These are phyloP conservation scores for Vachellia pachyceras DNA, from an alignment of 306 rosid genomes.

Conservation along the genomic window DNA sequence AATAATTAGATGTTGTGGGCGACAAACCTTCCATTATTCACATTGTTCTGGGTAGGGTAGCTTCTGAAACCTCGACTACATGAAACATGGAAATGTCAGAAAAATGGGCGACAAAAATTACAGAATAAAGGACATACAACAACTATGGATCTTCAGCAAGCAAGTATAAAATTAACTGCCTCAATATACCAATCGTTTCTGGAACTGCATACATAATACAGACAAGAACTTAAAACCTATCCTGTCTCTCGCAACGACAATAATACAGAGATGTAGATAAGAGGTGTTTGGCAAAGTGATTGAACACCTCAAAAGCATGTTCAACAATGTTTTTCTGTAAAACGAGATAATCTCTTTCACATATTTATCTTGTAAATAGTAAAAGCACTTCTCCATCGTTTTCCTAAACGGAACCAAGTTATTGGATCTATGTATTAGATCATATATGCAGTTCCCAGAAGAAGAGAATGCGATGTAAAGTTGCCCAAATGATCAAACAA, in stretches of 20 bases:
- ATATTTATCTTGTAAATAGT: too few relatives aligned
- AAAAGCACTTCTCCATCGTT: too few relatives aligned
- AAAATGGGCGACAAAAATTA: conserved; percentile 5
- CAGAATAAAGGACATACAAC: conserved; percentile 23
- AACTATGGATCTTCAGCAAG: conserved; percentile 22
- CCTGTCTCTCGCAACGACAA: neutral
- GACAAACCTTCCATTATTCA: conserved; percentile 7
- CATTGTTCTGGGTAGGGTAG: conserved; percentile 34
- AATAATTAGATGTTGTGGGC: too few relatives aligned
- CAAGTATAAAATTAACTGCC: conserved; percentile 19
- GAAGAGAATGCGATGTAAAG: conserved; percentile 59
- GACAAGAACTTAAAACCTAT: conserved; percentile 17
- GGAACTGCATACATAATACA: conserved; percentile 26
- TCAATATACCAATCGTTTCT: conserved; percentile 2
- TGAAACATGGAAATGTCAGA: conserved; percentile 2
- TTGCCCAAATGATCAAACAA: conserved; percentile 73
- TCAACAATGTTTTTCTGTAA: too few relatives aligned
- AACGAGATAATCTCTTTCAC: too few relatives aligned
- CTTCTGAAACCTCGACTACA: conserved; percentile 8
- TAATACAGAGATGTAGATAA: conserved; percentile 26
- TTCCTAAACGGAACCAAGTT: too few relatives aligned
- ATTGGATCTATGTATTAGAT: conserved; percentile 16
- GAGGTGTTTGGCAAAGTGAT: too few relatives aligned
- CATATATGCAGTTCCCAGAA: conserved; percentile 20
- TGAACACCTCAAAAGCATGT: too few relatives aligned